A percentile compares a stretch with the other conserved stretches of the same genome.
Evolutionary conservation across 2,329 filamentous ascomycete genomes (phyloP).

Genomic region (Fusarium brevicatenulatum): DNA sequence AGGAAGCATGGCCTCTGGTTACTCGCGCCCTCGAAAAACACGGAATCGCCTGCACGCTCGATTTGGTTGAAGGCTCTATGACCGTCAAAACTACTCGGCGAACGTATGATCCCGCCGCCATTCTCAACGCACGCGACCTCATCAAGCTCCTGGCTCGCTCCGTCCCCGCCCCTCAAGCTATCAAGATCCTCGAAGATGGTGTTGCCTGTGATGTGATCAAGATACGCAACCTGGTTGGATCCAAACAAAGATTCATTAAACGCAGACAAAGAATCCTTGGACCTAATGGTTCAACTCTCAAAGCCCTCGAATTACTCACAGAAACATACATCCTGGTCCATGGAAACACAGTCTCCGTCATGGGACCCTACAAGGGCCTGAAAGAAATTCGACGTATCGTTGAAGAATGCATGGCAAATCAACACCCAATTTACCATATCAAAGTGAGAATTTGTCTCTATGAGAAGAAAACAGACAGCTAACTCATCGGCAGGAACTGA

Average conservation of each 20-base stretch:
- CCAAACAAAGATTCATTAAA: constrained; percentile 66
- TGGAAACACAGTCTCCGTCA: constrained; percentile 91
- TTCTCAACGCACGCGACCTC: constrained; percentile 92
- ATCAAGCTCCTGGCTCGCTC: constrained; percentile 92
- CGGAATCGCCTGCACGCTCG: constrained; percentile 90
- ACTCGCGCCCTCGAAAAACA: constrained; percentile 87
- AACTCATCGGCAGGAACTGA: constrained; percentile 66
- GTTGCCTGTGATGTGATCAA: constrained; percentile 96
- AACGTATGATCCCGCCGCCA: constrained; percentile 72
- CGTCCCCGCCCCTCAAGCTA: constrained; percentile 90
- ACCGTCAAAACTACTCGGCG: no score
- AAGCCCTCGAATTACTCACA: constrained; percentile 92
- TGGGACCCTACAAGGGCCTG: constrained; percentile 92
- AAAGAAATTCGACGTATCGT: constrained; percentile 92
- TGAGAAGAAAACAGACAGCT: neutral
- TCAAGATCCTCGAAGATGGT: constrained; percentile 94
- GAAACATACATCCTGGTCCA: constrained; percentile 94
- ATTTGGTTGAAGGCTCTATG: constrained; percentile 94
- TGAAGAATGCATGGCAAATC: constrained; percentile 96
- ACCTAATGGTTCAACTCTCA: constrained; percentile 89
- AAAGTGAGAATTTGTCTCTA: neutral
- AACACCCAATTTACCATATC: constrained; percentile 48
- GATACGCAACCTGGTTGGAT: constrained; percentile 87
- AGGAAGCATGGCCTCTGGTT: constrained; percentile 91
- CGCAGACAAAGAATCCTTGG: constrained; percentile 87